Percentiles rank a stretch among this genome's conserved stretches.
These are phyloP conservation scores for Pseudogymnoascus sp. DNA, from an alignment of 2,329 filamentous ascomycete genomes.

Conservation along the genomic window DNA sequence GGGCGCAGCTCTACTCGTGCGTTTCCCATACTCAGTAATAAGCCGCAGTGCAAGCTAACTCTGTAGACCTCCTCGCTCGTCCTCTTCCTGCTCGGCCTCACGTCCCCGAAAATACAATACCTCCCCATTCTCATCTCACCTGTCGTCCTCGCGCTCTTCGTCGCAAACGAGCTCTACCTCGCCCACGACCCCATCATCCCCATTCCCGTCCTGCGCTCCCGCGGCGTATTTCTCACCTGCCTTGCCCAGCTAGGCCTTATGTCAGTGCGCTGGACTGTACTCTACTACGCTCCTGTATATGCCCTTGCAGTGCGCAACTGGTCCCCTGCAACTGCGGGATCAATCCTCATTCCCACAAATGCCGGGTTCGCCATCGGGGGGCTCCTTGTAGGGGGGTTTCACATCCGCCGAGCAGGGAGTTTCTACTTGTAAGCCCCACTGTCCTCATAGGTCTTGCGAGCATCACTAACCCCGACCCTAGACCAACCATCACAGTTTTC, in stretches of 20 bases:
- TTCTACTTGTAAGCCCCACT: conserved; percentile 54
- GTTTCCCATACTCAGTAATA: conserved; percentile 16
- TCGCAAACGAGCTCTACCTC: conserved; percentile 55
- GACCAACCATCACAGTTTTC: conserved; percentile 52
- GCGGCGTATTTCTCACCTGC: conserved; percentile 66
- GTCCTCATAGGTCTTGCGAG: background rate
- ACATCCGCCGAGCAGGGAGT: conserved; percentile 64
- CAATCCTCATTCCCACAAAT: conserved; percentile 76
- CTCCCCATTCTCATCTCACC: conserved; percentile 55
- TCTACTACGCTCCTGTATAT: conserved; percentile 77
- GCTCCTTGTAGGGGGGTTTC: conserved; percentile 64
- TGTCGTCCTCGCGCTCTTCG: conserved; percentile 43
- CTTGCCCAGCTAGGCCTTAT: conserved; percentile 70
- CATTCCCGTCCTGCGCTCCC: conserved; percentile 59
- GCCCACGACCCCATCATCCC: conserved; percentile 69
- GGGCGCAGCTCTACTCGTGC: conserved; percentile 60
- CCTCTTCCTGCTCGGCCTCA: conserved; percentile 64
- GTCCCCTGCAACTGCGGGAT: conserved; percentile 61
- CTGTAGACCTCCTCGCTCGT: conserved; percentile 55
- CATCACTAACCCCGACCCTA: conserved; percentile 15
- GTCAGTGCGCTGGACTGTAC: conserved; percentile 70
- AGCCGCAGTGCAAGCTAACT: background rate
- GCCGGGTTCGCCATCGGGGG: conserved; percentile 70
- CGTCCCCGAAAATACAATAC: conserved; percentile 53
- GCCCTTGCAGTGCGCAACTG: conserved; percentile 69